Base-by-base conservation (phyloP, 345 rosid genomes). In the Schrenkiella parvula region DNA sequence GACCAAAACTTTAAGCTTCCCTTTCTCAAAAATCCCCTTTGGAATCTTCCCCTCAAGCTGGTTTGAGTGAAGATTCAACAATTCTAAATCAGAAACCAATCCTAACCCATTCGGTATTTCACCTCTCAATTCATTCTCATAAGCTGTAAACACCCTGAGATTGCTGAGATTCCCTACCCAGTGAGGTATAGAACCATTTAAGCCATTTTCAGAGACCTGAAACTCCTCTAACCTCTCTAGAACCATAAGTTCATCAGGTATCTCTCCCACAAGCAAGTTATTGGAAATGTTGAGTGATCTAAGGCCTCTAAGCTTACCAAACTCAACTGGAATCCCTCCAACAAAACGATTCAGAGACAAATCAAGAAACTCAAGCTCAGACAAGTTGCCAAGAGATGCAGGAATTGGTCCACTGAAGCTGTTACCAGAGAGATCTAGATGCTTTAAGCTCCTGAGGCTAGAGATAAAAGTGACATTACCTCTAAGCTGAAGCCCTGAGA, bases 21-120 rank as follows among this genome's bases (percentile, higher is more conserved):
- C 96, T 83, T 70, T 85, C 46, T 82, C 80, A 66, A 93, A 93
- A 59, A 93, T 68, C 78, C 91, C 86, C 72, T 76, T 63, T 4
- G 98, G 99, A 38, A 93, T 86, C 57, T 81, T 39, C 82, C 97
- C 97, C n/a, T 78, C 82, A 7, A 93, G 89, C 75, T 77, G 79
- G 75, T 93, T 93, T 0, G 99, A 91, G 64, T 93, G 99, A 78
- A 93, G 95, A 82, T 93, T 93, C 82, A 93, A 79, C 82, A 83
- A 77, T 50, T 79, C 78, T 65, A 93, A 66, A 43, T 87, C 89
- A 41, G 96, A 89, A 77, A 74, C 80, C 2, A 55, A 78, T 25
- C 99, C 99, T 41, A 93, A 80, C 74, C 79, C 84, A 48, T 78
- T 81, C 0, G 95, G 96, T 31, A 95, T 80, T 63, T 82, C 87